Evolutionary conservation across 129 eudicot species (phyloP).

Genomic region (Erigeron canadensis): DNA sequence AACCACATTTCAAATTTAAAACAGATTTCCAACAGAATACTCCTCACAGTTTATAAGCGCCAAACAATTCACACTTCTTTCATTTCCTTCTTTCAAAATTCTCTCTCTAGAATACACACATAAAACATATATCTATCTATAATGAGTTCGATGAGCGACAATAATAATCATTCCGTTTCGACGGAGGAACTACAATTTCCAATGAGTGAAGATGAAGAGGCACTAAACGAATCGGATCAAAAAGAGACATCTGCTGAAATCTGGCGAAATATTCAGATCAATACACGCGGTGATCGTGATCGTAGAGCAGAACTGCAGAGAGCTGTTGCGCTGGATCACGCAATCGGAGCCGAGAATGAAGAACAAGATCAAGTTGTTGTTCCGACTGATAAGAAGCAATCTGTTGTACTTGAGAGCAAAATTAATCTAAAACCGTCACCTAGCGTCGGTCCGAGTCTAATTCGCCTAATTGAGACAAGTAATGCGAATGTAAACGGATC

Average conservation of each 20-base stretch:
- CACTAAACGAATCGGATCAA: constrained; percentile 3
- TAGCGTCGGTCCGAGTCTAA: constrained; percentile 37
- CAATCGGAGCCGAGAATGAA: constrained; percentile 15
- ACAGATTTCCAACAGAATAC: no score
- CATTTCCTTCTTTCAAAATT: no score
- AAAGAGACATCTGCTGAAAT: constrained; percentile 24
- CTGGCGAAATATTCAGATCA: constrained; percentile 24
- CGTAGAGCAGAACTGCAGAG: constrained; percentile 24
- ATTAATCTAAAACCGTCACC: constrained; percentile 39
- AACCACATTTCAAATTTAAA: no score
- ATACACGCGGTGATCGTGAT: no score
- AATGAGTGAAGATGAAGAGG: constrained; percentile 22
- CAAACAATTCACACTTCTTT: no score
- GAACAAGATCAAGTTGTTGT: constrained; percentile 19
- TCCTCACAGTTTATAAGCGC: no score
- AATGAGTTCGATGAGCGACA: no score
- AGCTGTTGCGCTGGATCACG: constrained; percentile 11
- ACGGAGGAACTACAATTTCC: constrained; percentile 28
- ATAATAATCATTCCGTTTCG: no score
- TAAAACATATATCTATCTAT: no score
- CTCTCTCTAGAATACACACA: no score
- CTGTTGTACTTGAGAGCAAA: constrained; percentile 18
- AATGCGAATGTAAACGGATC: constrained; percentile 27
- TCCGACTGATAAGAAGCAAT: constrained; percentile 20
- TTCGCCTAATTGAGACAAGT: constrained; percentile 20